Evolutionary conservation across 1,284 basidiomycete genomes (phyloP).

Genomic region (Cryptococcus hybrid): DNA sequence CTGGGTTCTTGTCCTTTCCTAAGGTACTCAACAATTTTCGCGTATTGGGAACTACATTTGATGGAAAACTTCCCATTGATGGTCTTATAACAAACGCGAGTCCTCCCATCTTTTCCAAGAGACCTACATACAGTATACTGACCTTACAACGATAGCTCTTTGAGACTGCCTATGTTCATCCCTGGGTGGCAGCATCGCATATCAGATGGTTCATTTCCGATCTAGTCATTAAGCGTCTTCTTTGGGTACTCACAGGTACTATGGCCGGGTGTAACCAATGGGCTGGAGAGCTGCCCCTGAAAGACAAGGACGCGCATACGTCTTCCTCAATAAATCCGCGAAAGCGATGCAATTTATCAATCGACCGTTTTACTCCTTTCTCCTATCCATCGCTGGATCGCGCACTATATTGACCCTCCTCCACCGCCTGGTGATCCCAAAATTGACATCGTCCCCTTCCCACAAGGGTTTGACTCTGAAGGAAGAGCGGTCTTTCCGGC

Average conservation of each 20-base stretch:
- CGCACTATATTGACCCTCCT: slow-evolving; percentile 61
- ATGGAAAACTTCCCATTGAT: slow-evolving; percentile 60
- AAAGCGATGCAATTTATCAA: slow-evolving; percentile 64
- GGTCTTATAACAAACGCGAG: slow-evolving; percentile 38
- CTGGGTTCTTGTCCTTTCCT: slow-evolving; percentile 61
- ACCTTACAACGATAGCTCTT: slow-evolving; percentile 19
- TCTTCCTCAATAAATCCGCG: slow-evolving; percentile 51
- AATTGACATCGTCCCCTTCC: slow-evolving; percentile 64
- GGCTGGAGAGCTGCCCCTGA: slow-evolving; percentile 63
- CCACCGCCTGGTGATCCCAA: slow-evolving; percentile 53
- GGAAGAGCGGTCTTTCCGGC: slow-evolving; percentile 58
- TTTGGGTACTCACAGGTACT: slow-evolving; percentile 64
- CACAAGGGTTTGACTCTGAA: slow-evolving; percentile 53
- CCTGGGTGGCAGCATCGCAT: slow-evolving; percentile 60
- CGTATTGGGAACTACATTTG: slow-evolving; percentile 56
- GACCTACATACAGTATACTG: too few relatives aligned
- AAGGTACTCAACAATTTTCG: slow-evolving; percentile 65
- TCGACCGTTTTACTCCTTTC: slow-evolving; percentile 57
- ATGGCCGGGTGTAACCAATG: slow-evolving; percentile 67
- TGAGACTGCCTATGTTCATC: slow-evolving; percentile 50
- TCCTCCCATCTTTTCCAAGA: not conserved
- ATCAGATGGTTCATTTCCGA: slow-evolving; percentile 66
- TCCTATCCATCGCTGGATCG: slow-evolving; percentile 54
- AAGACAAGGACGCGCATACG: slow-evolving; percentile 58
- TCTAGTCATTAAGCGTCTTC: slow-evolving; percentile 61